A percentile compares a stretch with the other conserved stretches of the same genome.
These are phyloP conservation scores for Alternaria angustiovoidea DNA, from an alignment of 2,329 filamentous ascomycete genomes.

Conservation along the genomic window DNA sequence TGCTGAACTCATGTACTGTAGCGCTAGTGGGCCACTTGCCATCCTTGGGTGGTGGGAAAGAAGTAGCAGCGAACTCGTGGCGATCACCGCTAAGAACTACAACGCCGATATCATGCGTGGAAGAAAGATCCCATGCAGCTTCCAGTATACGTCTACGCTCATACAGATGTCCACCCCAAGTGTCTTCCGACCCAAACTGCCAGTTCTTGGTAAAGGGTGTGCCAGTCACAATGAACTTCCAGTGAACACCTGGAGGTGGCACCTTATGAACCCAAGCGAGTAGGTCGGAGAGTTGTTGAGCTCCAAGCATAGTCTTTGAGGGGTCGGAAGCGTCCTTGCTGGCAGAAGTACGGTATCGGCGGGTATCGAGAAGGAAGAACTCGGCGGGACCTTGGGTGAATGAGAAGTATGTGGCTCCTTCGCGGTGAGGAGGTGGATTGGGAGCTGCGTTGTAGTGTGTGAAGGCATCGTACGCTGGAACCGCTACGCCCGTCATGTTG, in stretches of 20 bases:
- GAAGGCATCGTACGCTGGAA: conserved; percentile 83
- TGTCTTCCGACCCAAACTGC: conserved; percentile 86
- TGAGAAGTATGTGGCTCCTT: conserved; percentile 80
- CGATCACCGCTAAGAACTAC: conserved; percentile 88
- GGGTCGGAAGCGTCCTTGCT: conserved; percentile 68
- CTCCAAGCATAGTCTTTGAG: conserved; percentile 87
- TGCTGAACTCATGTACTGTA: conserved; percentile 86
- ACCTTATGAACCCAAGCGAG: conserved; percentile 77
- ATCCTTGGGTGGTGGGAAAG: conserved; percentile 71
- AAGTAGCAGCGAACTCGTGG: conserved; percentile 96
- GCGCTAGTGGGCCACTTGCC: conserved; percentile 58
- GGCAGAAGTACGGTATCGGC: conserved; percentile 79
- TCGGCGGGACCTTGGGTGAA: conserved; percentile 90
- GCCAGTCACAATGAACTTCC: conserved; percentile 91
- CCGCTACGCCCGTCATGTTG: conserved; percentile 82
- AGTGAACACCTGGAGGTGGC: conserved; percentile 79
- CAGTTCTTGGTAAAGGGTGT: conserved; percentile 99
- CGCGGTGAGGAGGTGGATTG: conserved; percentile 77
- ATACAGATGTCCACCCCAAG: conserved; percentile 89
- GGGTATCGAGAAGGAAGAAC: conserved; percentile 94
- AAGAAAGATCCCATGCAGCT: conserved; percentile 89
- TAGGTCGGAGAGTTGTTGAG: conserved; percentile 79
- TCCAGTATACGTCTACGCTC: conserved; percentile 84
- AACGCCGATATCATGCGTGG: conserved; percentile 74
- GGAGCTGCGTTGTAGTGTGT: conserved; percentile 82